phyloP scores from a whole-genome alignment of 352 stramenopile genomes.

The Elongisporangium undulatum region DNA sequence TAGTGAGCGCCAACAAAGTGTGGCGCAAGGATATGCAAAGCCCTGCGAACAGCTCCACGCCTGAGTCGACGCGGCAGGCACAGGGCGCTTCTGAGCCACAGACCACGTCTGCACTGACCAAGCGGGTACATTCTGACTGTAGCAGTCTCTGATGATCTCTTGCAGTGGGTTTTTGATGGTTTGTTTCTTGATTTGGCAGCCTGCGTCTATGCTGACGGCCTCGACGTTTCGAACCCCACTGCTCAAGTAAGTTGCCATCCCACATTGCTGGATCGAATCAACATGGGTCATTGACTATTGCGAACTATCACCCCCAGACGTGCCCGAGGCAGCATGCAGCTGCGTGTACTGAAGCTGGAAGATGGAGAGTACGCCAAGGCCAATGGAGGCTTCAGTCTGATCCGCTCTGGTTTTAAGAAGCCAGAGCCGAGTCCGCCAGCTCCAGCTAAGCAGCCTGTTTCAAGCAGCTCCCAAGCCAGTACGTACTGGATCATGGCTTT shows the following conservation, averaged over 20 bases:
- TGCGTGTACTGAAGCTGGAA: slow-evolving; percentile 50
- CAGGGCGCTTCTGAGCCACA: not conserved
- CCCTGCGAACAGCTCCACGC: not conserved
- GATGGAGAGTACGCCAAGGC: slow-evolving; percentile 74
- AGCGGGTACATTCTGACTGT: not conserved
- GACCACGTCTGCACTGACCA: not conserved
- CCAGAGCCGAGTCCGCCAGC: not conserved
- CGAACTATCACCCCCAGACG: slow-evolving; percentile 8
- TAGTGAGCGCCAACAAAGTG: slow-evolving; percentile 49
- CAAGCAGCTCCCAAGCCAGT: not conserved
- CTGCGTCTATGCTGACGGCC: not conserved
- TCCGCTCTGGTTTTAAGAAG: slow-evolving; percentile 51
- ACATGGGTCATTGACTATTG: not conserved
- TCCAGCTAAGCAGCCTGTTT: not conserved
- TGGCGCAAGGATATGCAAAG: slow-evolving; percentile 23
- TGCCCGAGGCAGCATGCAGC: slow-evolving; percentile 36
- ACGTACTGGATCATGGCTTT: not conserved
- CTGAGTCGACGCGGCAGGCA: not conserved
- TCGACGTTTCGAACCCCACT: not conserved
- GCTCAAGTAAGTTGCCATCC: not conserved
- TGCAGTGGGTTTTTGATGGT: not conserved
- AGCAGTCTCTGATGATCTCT: not conserved
- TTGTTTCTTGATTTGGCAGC: not conserved
- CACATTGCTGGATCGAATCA: not conserved
- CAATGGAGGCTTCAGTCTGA: slow-evolving; percentile 66